Conservation (phyloP, 495 filamentous ascomycete species). For the Penicillium paradoxum region DNA sequence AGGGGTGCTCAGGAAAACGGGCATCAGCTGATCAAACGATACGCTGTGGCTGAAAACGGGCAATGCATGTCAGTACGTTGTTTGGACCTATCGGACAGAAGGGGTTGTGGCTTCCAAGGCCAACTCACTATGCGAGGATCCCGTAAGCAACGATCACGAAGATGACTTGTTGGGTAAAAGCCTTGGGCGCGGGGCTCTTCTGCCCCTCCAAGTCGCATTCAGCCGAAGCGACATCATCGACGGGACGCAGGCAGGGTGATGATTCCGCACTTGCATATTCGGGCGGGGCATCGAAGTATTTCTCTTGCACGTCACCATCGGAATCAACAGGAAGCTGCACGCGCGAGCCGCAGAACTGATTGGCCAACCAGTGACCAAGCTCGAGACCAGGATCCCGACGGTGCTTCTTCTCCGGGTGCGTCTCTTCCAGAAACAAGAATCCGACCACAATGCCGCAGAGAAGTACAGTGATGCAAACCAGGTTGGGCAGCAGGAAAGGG, state of each 20-base stretch:
- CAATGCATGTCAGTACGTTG: conserved; percentile 23
- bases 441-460: conserved; percentile 75
- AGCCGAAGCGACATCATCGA: conserved; percentile 26
- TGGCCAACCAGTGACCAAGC: conserved; percentile 68
- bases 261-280: conserved; percentile 62
- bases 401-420: conserved; percentile 77
- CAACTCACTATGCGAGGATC: conserved; percentile 88
- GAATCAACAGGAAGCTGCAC: conserved; percentile 32
- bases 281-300: conserved; percentile 52
- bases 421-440: conserved; percentile 90
- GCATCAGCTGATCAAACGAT: conserved; percentile 89
- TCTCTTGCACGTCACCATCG: conserved; percentile 37
- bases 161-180: conserved; percentile 77
- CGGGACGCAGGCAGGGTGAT: conserved; percentile 54
- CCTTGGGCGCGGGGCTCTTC: conserved; percentile 39
- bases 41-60: conserved; percentile 69
- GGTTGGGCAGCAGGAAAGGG: conserved; percentile 89
- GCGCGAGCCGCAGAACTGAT: conserved; percentile 39
- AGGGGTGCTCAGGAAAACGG: conserved; percentile 81
- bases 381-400: conserved; percentile 71
- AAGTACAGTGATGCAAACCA: conserved; percentile 80
- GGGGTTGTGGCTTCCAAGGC: background rate
- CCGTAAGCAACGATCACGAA: conserved; percentile 84
- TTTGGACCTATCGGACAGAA: background rate
- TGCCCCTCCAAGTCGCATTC: conserved; percentile 46